Conservation (phyloP, 306 rosid genomes). For the Abrus precatorius region DNA sequence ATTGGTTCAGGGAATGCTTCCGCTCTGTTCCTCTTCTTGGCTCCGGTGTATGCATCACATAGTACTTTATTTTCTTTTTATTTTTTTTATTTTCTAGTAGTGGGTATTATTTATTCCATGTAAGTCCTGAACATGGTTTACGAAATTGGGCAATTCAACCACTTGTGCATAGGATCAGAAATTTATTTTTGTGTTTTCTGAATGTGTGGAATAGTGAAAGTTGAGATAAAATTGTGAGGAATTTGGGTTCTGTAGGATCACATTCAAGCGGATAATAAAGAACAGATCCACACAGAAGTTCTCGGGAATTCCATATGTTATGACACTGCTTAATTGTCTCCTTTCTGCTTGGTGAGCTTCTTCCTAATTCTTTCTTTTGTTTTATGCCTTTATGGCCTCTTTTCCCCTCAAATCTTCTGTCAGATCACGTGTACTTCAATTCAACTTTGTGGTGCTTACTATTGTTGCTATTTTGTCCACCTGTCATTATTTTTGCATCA, state of each 20-base stretch:
- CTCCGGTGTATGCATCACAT: constrained; percentile 72
- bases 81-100: background rate
- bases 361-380: constrained; percentile 24
- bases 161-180: background rate
- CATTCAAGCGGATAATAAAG: constrained; percentile 77
- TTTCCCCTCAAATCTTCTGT: constrained; percentile 14
- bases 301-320: constrained; percentile 92
- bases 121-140: background rate
- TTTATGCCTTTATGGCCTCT: background rate
- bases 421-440: constrained; percentile 40
- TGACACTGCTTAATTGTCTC: constrained; percentile 89
- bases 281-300: constrained; percentile 75
- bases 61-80: background rate
- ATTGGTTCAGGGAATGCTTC: constrained; percentile 75
- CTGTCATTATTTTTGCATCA: background rate
- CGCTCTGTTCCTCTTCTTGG: constrained; percentile 92
- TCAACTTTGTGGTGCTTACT: background rate
- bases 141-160: constrained; percentile 8
- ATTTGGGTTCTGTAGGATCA: constrained; percentile 61
- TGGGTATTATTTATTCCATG: background rate
- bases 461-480: background rate
- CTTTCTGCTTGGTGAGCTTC: constrained; percentile 83
- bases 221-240: constrained; percentile 16
- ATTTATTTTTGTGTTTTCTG: background rate
- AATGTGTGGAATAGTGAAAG: background rate